phyloP scores from a whole-genome alignment of 1,139 yeast genomes.

The Geotrichum reessii region DNA sequence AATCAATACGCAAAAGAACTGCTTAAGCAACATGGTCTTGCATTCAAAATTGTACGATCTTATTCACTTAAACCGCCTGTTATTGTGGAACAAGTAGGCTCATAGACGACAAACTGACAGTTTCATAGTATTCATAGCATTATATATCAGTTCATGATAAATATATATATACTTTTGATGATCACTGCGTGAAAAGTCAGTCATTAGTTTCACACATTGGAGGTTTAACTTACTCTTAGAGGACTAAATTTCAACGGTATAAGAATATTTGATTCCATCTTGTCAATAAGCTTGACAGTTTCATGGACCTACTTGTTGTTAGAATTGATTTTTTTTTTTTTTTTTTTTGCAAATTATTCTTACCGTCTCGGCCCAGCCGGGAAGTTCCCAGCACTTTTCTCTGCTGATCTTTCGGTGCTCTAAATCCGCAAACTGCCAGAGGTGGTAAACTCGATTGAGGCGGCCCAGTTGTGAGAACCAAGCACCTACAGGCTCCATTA shows the following conservation, averaged over 20 bases:
- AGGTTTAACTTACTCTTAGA: conserved; percentile 22
- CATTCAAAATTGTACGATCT: conserved; percentile 10
- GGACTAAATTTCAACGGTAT: conserved; percentile 41
- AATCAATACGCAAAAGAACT: conserved; percentile 10
- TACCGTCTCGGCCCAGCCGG: conserved; percentile 41
- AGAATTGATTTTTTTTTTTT: not conserved
- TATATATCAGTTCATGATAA: not conserved
- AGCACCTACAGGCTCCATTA: conserved; percentile 46
- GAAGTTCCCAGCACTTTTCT: conserved; percentile 42
- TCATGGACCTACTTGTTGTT: conserved; percentile 33
- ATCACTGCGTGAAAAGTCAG: not conserved
- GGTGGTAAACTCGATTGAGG: conserved; percentile 40
- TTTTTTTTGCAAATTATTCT: not conserved
- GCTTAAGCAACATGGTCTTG: conserved; percentile 8
- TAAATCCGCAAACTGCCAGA: conserved; percentile 44
- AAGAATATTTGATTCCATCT: conserved; percentile 39
- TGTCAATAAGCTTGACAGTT: conserved; percentile 39
- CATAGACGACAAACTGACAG: not conserved
- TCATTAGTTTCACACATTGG: not conserved
- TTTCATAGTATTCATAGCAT: not conserved
- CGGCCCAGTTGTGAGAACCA: conserved; percentile 42
- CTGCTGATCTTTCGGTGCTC: conserved; percentile 41
- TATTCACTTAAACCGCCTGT: conserved; percentile 1
- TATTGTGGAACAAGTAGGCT: not conserved
- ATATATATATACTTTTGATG: not conserved